Base-by-base conservation (phyloP, 148 eudicot species). In the Nepenthes mirabilis region DNA sequence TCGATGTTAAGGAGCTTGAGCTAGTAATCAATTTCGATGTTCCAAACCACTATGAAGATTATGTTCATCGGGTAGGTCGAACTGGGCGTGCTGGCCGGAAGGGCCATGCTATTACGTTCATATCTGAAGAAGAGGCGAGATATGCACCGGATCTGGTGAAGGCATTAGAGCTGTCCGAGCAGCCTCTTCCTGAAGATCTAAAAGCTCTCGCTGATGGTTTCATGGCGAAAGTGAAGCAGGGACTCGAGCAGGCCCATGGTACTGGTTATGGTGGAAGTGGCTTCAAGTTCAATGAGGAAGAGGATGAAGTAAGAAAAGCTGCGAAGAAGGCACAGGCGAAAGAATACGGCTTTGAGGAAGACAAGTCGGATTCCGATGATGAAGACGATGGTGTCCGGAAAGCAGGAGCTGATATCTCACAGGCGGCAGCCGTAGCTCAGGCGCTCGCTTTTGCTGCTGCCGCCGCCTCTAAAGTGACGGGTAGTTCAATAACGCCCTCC, bases 201-300 rank as follows among this genome's bases (percentile, higher is more conserved):
- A 81, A 77, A 75, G 86, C 89, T 65, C 74, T 86, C 43, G 85
- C 95, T 57, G 87, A 80, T 68, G 83, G 82, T 36, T 87, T 87
- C 56, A 77, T 80, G 87, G 85, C 78, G 1, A 87, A 84, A 77
- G 90, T 82, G 11, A 84, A 79, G 56, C 85, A 87, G 70, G 95
- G 95, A 45, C 79, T 82, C 62, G 95, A 79, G 79, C 84, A 87
- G 63, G 83, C 74, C 54, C 95, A 82, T 65, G 85, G 87, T 12
- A 77, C 95, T 55, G 95, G 95, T 43, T 87, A 75, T 72, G 95
- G 95, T 73, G 95, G 95, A 40, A 84, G 87, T 66, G 95, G 95
- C 35, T 87, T 75, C 65, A 87, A 87, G 68, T 87, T 87, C 40
- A 85, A 84, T 52, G 95, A 87, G 69, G 90, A 87, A 72, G 95